Conservation (phyloP, 176 grass and related monocot genomes). For the Triticum dicoccoides region DNA sequence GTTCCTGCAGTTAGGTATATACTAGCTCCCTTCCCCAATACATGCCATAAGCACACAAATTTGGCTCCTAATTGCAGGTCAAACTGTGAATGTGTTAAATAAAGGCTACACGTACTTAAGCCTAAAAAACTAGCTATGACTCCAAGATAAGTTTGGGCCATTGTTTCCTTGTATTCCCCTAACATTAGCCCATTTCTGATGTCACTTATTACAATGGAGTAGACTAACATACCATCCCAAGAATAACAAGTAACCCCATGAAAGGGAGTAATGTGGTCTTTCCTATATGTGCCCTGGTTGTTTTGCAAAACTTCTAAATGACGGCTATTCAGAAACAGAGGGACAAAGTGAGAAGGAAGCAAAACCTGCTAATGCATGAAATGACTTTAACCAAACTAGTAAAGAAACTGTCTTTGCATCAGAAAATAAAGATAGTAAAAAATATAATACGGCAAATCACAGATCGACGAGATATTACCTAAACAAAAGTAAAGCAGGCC, state of each 20-base stretch:
- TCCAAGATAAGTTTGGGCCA: not conserved
- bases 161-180: not conserved
- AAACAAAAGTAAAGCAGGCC: slow-evolving; percentile 96
- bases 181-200: not conserved
- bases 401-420: slow-evolving; percentile 22
- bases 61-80: not conserved
- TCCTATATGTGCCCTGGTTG: not conserved
- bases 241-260: not conserved
- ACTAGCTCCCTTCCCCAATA: not conserved
- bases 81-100: not conserved
- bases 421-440: slow-evolving; percentile 34
- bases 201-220: not conserved
- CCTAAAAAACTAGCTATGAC: not conserved
- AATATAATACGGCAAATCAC: not conserved
- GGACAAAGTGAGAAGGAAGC: slow-evolving; percentile 23
- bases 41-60: not conserved
- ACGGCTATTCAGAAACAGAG: not conserved
- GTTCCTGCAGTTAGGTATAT: not conserved
- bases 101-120: not conserved
- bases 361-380: slow-evolving; percentile 15
- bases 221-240: not conserved
- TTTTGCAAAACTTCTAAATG: not conserved
- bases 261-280: not conserved
- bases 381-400: slow-evolving; percentile 23
- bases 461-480: slow-evolving; percentile 56